Percentiles rank a stretch among this genome's conserved stretches.
Conservation (phyloP, 805 yeast species). For the Ogataea chonburiensis region DNA sequence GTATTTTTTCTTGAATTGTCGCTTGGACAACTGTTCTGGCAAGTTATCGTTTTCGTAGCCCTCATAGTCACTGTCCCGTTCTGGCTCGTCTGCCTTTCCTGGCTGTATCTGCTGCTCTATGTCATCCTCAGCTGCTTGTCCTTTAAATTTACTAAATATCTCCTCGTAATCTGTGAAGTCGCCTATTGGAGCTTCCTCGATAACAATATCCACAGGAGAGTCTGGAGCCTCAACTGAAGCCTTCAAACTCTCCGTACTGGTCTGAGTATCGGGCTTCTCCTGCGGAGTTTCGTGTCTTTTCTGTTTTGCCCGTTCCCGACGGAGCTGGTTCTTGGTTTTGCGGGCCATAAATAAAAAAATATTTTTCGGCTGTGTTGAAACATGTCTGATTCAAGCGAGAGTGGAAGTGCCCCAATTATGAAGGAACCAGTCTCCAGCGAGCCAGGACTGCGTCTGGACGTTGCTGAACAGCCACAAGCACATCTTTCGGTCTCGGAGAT, state of each 20-base stretch:
- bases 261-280: not conserved
- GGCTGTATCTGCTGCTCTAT: conserved; percentile 12
- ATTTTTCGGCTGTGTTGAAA: conserved; percentile 6
- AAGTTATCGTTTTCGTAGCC: conserved; percentile 27
- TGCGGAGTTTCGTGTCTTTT: conserved; percentile 10
- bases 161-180: conserved; percentile 16
- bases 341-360: conserved; percentile 21
- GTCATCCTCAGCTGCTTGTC: not conserved
- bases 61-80: too few species aligned
- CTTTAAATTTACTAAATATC: conserved; percentile 25
- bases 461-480: not conserved
- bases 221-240: conserved; percentile 3
- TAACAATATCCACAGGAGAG: conserved; percentile 6
- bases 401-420: conserved; percentile 2
- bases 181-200: conserved; percentile 17
- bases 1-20: conserved; percentile 49
- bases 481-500: conserved; percentile 27
- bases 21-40: conserved; percentile 38
- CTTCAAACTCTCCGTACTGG: not conserved
- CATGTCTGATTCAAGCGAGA: conserved; percentile 9
- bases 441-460: conserved; percentile 6
- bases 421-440: conserved; percentile 9
- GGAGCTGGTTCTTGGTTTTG: conserved; percentile 51
- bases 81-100: conserved; percentile 14
- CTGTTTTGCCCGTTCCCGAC: conserved; percentile 49